Base-by-base conservation (phyloP, 768 basidiomycete species). In the Leucosporidium yakuticum region DNA sequence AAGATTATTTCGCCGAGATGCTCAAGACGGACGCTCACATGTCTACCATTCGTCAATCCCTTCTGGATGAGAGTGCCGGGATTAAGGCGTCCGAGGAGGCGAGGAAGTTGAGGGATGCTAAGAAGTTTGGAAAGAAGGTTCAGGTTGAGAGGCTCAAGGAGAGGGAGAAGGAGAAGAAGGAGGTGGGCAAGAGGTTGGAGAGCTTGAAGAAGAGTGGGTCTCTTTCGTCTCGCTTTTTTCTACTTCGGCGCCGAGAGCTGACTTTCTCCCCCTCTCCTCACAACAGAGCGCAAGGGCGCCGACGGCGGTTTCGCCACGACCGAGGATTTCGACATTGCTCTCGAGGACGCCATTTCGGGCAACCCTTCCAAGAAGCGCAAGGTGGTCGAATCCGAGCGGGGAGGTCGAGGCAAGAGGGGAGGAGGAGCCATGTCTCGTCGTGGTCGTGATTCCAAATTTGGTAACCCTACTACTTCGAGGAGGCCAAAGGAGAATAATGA, bases 1-100 rank as follows among this genome's bases (percentile, higher is more conserved):
- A 85, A 0, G 95, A 97, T 79, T 98, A 93, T 78, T 98, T 95
- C 72, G 95, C 95, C 29, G 95, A 98, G 80, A 98, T 98, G 95
- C 88, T 97, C 73, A 97, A 98, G 79, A 88, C 87, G 39, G 96
- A 99, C 75, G 82, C 89, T 11, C 96, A 99, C 80, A 99, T 99
- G 96, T 92, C 96, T 78, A 86, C 92, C 67, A 90, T 98, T 73
- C 88, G 96, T 63, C 88, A 91, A 69, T 85, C 88, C 23, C 79
- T 98, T 31, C 83, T 98, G 32, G 90, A 98, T 79, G 96, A 98
- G 78, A 81, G 82, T 31, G 89, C 91, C 1, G 83, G 84, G 1
- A 92, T 98, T 74, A 93, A 96, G 79, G 90, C 89, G 78, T 84
- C 88, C 67, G 95, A 98, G 77, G 89, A 91, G 63, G 93, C 91